A percentile compares a stretch with the other conserved stretches of the same genome.
Conservation (phyloP, 2,329 filamentous ascomycete species). For the Triangularia setosa region DNA sequence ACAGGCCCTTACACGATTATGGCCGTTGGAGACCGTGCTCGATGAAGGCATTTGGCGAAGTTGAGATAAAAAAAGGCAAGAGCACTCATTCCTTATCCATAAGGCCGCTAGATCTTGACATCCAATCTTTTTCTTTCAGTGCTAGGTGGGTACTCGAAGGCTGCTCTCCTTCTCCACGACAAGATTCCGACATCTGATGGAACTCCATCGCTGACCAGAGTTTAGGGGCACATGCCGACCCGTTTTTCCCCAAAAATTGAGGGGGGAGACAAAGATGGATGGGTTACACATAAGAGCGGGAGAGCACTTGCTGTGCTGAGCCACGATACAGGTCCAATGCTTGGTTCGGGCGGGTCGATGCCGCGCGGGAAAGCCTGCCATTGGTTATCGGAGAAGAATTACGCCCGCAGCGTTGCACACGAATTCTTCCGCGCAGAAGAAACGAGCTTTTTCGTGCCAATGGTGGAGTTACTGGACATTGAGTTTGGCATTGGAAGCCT, state of each 20-base stretch:
- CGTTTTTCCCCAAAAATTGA: background rate
- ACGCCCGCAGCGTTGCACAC: background rate
- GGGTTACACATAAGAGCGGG: background rate
- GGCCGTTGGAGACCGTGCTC: background rate
- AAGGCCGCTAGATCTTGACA: background rate
- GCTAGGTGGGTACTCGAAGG: background rate
- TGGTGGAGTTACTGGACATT: background rate
- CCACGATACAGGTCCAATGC: background rate
- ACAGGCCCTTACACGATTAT: background rate
- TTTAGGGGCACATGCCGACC: background rate
- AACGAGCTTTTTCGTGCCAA: background rate
- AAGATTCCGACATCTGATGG: background rate
- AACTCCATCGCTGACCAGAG: background rate
- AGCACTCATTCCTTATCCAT: background rate
- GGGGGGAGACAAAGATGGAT: background rate
- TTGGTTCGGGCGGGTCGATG: background rate
- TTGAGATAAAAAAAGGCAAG: background rate
- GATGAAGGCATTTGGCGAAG: background rate
- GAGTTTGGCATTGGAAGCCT: background rate
- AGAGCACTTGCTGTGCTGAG: background rate
- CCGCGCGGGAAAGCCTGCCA: background rate
- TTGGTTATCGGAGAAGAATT: background rate
- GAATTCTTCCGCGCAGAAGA: background rate
- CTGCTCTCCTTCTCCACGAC: background rate
- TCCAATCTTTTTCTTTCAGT: background rate